Evolutionary conservation across 2,329 filamentous ascomycete genomes (phyloP).

Genomic region (Cadophora luteo-olivacea): DNA sequence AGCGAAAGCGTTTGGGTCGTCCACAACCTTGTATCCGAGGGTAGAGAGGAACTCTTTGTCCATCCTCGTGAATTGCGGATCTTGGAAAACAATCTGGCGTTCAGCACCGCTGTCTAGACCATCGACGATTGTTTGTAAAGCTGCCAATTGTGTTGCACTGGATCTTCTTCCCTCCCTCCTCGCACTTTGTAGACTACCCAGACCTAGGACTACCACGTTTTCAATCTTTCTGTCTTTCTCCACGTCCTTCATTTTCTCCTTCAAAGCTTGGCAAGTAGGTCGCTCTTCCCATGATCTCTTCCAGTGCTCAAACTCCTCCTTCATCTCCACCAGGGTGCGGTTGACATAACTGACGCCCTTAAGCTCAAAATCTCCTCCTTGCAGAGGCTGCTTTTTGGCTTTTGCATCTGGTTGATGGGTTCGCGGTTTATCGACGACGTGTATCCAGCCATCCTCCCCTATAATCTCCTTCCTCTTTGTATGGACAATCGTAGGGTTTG

Average conservation of each 20-base stretch:
- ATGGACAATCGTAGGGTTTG: constrained; percentile 31
- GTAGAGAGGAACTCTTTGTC: constrained; percentile 41
- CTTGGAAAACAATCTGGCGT: constrained; percentile 38
- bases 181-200: constrained; percentile 43
- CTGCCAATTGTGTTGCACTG: constrained; percentile 43
- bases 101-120: constrained; percentile 28
- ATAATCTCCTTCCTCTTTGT: constrained; percentile 42
- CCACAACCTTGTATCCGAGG: constrained; percentile 38
- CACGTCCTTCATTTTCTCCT: constrained; percentile 24
- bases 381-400: constrained; percentile 22
- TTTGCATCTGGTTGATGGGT: constrained; percentile 23
- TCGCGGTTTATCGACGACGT: constrained; percentile 41
- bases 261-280: constrained; percentile 33
- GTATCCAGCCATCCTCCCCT: constrained; percentile 45
- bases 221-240: constrained; percentile 29
- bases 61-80: constrained; percentile 43
- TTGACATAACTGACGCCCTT: constrained; percentile 41
- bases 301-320: constrained; percentile 37
- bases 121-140: constrained; percentile 39
- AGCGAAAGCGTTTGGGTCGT: constrained; percentile 42
- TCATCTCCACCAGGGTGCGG: constrained; percentile 40
- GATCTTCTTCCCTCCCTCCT: constrained; percentile 40
- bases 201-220: constrained; percentile 42
- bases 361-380: constrained; percentile 41
- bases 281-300: constrained; percentile 40